Percentiles rank a stretch among this genome's conserved stretches.
Conservation (phyloP, 2,329 filamentous ascomycete genomes). For the Xylariales sp. region DNA sequence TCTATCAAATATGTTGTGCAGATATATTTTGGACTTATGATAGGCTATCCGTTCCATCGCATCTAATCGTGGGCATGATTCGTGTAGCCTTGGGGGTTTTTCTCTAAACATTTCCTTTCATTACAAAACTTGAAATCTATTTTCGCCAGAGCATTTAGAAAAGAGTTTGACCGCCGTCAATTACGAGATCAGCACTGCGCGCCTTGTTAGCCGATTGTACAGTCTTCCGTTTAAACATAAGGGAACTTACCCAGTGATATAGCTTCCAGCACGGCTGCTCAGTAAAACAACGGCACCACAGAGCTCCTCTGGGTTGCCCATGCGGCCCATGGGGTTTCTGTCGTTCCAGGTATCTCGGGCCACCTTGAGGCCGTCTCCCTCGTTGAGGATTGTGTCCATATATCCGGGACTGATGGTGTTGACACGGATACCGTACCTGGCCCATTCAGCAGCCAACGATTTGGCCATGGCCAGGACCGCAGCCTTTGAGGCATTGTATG, state of each 20-base stretch:
- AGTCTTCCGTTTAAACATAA: too few relatives aligned
- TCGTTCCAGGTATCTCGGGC: slow-evolving; percentile 45
- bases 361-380: slow-evolving; percentile 52
- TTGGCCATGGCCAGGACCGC: slow-evolving; percentile 59
- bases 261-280: slow-evolving; percentile 56
- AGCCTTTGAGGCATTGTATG: slow-evolving; percentile 70
- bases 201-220: too few relatives aligned
- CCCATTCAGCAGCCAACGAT: slow-evolving; percentile 70
- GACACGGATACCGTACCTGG: slow-evolving; percentile 62
- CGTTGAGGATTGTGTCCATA: slow-evolving; percentile 72
- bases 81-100: too few relatives aligned
- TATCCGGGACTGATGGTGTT: slow-evolving; percentile 72
- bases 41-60: too few relatives aligned
- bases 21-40: too few relatives aligned
- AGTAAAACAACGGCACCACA: slow-evolving; percentile 59
- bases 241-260: too few relatives aligned
- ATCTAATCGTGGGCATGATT: too few relatives aligned
- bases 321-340: slow-evolving; percentile 59
- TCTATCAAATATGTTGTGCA: too few relatives aligned
- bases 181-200: slow-evolving; percentile 59
- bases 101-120: too few relatives aligned
- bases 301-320: slow-evolving; percentile 60
- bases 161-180: slow-evolving; percentile 51
- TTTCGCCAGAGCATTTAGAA: too few relatives aligned
- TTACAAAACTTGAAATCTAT: too few relatives aligned